Evolutionary conservation across 108 stramenopile species (phyloP).

Genomic region (Discostella pseudostelligera): DNA sequence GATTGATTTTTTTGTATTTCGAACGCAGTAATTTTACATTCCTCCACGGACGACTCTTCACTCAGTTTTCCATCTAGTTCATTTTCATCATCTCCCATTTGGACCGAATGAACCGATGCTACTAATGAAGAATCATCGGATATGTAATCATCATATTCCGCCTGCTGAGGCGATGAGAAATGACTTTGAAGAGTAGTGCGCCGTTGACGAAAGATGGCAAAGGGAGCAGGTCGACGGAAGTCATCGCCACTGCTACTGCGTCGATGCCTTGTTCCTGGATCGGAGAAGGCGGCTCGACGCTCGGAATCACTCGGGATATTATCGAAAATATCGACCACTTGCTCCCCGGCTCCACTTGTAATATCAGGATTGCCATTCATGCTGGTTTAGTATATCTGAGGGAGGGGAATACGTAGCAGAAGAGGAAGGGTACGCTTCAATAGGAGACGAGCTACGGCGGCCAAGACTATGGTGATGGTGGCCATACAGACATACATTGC

Average conservation of each 20-base stretch:
- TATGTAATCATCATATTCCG: neutral
- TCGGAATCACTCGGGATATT: slow-evolving; percentile 43
- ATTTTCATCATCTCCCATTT: neutral
- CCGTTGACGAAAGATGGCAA: slow-evolving; percentile 26
- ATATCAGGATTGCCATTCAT: slow-evolving; percentile 38
- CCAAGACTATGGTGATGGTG: too few relatives aligned
- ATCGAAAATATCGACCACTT: slow-evolving; percentile 39
- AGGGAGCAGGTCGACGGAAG: slow-evolving; percentile 29
- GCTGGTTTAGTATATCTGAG: too few relatives aligned
- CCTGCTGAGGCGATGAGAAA: neutral
- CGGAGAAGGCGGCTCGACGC: slow-evolving; percentile 18
- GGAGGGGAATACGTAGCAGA: too few relatives aligned
- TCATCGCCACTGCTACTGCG: neutral
- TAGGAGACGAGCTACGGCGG: too few relatives aligned
- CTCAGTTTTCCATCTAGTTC: neutral
- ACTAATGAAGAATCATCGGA: neutral
- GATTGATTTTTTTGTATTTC: slow-evolving; percentile 1
- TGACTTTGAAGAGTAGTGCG: neutral
- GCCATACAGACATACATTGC: too few relatives aligned
- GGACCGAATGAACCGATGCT: neutral
- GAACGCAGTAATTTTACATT: slow-evolving; percentile 9
- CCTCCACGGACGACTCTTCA: slow-evolving; percentile 26
- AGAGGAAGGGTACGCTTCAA: too few relatives aligned
- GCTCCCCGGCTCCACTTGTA: slow-evolving; percentile 27
- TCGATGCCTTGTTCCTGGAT: neutral